Conservation (phyloP, 2,329 filamentous ascomycete species). For the Aspergillus latus region DNA sequence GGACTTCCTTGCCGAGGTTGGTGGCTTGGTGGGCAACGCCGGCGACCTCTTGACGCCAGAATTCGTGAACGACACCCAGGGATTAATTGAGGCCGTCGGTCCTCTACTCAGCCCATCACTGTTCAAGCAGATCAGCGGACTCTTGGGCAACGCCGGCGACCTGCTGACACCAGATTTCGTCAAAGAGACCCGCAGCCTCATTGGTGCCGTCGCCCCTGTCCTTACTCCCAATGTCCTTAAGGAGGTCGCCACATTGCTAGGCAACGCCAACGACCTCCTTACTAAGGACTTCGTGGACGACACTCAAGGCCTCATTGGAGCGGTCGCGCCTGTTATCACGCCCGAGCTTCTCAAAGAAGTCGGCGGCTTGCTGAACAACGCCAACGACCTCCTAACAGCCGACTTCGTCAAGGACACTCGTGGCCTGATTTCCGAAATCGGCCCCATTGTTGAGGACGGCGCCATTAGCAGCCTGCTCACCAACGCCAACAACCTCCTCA, state of each 20-base stretch:
- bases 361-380: constrained; percentile 25
- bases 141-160: constrained; percentile 29
- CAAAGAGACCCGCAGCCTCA: constrained; percentile 24
- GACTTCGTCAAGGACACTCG: constrained; percentile 26
- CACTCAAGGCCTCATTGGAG: constrained; percentile 24
- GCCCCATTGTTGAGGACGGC: constrained; percentile 14
- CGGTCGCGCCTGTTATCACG: constrained; percentile 28
- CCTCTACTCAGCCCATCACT: constrained; percentile 26
- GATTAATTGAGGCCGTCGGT: constrained; percentile 24
- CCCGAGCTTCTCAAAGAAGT: constrained; percentile 26
- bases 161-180: constrained; percentile 34
- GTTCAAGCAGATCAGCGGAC: constrained; percentile 25
- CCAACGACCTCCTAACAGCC: constrained; percentile 34
- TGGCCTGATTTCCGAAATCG: constrained; percentile 19
- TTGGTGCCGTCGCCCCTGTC: constrained; percentile 19
- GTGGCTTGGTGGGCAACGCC: constrained; percentile 23
- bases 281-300: constrained; percentile 28
- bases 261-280: constrained; percentile 27
- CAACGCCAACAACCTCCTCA: constrained; percentile 24
- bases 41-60: constrained; percentile 27
- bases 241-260: constrained; percentile 21
- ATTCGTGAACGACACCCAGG: constrained; percentile 30
- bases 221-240: constrained; percentile 24
- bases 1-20: constrained; percentile 22
- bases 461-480: constrained; percentile 16